Conservation (phyloP, 1,284 basidiomycete species). For the Rhodotorula glutinis region DNA sequence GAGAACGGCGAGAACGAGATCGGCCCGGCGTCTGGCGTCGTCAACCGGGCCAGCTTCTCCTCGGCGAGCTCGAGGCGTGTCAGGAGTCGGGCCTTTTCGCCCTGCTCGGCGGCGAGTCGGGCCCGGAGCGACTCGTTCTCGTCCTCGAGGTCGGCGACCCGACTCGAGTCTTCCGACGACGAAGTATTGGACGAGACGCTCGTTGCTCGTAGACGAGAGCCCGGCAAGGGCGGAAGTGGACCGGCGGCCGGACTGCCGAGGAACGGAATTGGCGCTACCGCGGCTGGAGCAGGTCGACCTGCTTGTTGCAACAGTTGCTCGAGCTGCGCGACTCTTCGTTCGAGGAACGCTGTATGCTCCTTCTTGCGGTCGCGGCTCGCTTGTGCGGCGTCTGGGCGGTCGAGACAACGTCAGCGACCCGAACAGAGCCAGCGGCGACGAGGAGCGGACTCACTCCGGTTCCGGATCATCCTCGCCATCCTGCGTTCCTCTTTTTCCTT, state of each 20-base stretch:
- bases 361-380: slow-evolving; percentile 40
- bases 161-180: slow-evolving; percentile 1
- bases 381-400: slow-evolving; percentile 34
- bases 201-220: background rate
- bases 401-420: background rate
- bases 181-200: slow-evolving; percentile 4
- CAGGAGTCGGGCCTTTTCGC: slow-evolving; percentile 21
- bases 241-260: background rate
- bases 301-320: slow-evolving; percentile 19
- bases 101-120: slow-evolving; percentile 29
- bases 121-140: slow-evolving; percentile 32
- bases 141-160: slow-evolving; percentile 30
- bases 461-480: slow-evolving; percentile 35
- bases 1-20: slow-evolving; percentile 4
- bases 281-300: background rate
- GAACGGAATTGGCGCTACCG: background rate
- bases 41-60: slow-evolving; percentile 8
- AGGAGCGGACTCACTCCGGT: slow-evolving; percentile 10
- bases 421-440: too few species aligned
- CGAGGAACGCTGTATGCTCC: slow-evolving; percentile 31
- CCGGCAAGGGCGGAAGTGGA: background rate
- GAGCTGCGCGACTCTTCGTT: slow-evolving; percentile 29
- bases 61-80: slow-evolving; percentile 26
- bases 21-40: background rate
- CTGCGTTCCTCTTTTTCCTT: slow-evolving; percentile 32